Conservation (phyloP, 352 stramenopile genomes). For the Pseudoperonospora humuli region DNA sequence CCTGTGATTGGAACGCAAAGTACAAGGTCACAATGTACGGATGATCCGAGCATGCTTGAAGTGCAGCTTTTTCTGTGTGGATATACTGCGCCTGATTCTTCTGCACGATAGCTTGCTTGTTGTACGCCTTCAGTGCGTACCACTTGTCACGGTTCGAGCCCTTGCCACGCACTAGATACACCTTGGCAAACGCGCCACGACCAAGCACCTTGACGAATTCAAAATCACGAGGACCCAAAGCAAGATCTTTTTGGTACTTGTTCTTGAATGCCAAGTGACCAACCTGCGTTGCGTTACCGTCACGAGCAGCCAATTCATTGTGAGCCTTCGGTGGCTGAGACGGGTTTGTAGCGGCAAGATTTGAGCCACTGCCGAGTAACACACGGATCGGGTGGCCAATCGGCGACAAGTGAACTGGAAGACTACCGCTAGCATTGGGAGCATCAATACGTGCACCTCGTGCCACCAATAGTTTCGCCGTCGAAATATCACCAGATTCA, state of each 20-base stretch:
- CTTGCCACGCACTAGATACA: conserved; percentile 78
- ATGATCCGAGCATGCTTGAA: conserved; percentile 80
- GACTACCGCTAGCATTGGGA: conserved; percentile 68
- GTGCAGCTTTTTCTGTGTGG: conserved; percentile 71
- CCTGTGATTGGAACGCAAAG: conserved; percentile 80
- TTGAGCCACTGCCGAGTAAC: conserved; percentile 60
- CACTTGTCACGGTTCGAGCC: conserved; percentile 81
- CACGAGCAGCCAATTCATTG: conserved; percentile 34
- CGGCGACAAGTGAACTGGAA: conserved; percentile 77
- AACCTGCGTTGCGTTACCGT: conserved; percentile 61
- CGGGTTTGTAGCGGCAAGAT: conserved; percentile 60
- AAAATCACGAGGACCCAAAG: conserved; percentile 75
- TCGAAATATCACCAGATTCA: conserved; percentile 69
- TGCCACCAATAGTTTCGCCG: conserved; percentile 70
- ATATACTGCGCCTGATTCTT: conserved; percentile 88
- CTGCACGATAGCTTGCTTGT: conserved; percentile 83
- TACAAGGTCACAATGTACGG: conserved; percentile 83
- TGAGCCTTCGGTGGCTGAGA: conserved; percentile 52
- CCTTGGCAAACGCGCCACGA: conserved; percentile 76
- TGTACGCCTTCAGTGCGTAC: conserved; percentile 84
- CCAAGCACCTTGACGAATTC: conserved; percentile 84
- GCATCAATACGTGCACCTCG: conserved; percentile 65
- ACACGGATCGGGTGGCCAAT: conserved; percentile 83
- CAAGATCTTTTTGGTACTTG: conserved; percentile 84
- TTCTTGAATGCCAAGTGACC: conserved; percentile 86